phyloP scores from a whole-genome alignment of 2,329 filamentous ascomycete species.

The Nigrospora osmanthi region DNA sequence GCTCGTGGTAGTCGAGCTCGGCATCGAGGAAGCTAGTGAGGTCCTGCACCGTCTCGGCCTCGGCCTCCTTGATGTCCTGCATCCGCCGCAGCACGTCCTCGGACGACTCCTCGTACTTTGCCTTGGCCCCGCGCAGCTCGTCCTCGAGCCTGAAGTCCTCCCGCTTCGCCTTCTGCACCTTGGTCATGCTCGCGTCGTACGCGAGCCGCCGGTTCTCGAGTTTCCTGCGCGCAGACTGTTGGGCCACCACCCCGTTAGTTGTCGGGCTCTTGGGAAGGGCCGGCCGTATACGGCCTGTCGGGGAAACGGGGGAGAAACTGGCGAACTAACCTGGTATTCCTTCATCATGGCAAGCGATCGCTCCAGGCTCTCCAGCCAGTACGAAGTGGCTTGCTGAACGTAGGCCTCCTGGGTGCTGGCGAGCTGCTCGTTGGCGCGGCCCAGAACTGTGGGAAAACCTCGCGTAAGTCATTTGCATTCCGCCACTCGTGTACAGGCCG shows the following conservation, averaged over 20 bases:
- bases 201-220: slow-evolving; percentile 82
- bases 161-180: slow-evolving; percentile 88
- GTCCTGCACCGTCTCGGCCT: slow-evolving; percentile 74
- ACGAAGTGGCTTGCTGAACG: slow-evolving; percentile 66
- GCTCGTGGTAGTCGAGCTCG: slow-evolving; percentile 85
- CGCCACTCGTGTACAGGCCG: not conserved
- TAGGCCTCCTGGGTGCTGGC: slow-evolving; percentile 81
- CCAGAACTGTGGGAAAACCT: slow-evolving; percentile 47
- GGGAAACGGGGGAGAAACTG: not conserved
- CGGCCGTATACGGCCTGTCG: not conserved
- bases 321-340: slow-evolving; percentile 73
- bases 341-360: slow-evolving; percentile 90
- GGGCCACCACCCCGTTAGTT: slow-evolving; percentile 8
- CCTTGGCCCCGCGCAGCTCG: slow-evolving; percentile 81
- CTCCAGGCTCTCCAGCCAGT: slow-evolving; percentile 89
- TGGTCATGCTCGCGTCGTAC: slow-evolving; percentile 82
- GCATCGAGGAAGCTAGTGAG: slow-evolving; percentile 77
- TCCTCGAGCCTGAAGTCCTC: slow-evolving; percentile 93
- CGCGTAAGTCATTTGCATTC: not conserved
- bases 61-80: slow-evolving; percentile 92
- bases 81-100: slow-evolving; percentile 89
- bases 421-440: slow-evolving; percentile 80
- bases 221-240: slow-evolving; percentile 77
- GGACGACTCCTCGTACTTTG: slow-evolving; percentile 91
- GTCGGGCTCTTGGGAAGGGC: slow-evolving; percentile 1